Base-by-base conservation (phyloP, 2,329 filamentous ascomycete genomes). In the Colletotrichum lupini region DNA sequence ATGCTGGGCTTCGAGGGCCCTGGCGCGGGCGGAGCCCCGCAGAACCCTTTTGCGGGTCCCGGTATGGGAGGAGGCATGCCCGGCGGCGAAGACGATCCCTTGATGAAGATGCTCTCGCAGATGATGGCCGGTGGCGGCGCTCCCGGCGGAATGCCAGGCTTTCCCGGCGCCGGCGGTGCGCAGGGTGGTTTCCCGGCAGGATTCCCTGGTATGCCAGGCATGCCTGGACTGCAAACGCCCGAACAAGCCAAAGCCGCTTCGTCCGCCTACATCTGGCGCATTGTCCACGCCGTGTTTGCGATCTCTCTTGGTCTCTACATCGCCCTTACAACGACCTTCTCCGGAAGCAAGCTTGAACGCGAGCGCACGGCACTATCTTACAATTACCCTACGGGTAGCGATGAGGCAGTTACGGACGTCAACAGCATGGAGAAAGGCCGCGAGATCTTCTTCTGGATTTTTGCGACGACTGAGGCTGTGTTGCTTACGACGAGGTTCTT, bases 401-500 rank as follows among this genome's bases (percentile, higher is more conserved):
- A 79, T 14, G 80, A 79, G 58, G 75, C 78, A 60, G 64, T 83
- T 26, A n/a, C 59, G n/a, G 60, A 69, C 53, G 49, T 74, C n/a
- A 62, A 78, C 71, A 74, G 79, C 68, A 76, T 84, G 66, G 81
- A 81, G 64, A 79, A 80, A 68, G 79, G 82, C 42, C 80, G 85
- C 53, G 85, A 85, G 58, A 86, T 87, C 74, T 92, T 95, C 82
- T 95, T 96, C 82, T 94, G 92, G 85, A 88, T 93, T n/a, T 97
- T 96, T 80, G 92, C 93, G 6, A 94, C 93, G 0, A 92, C 90
- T 37, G 93, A 97, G 83, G 87, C 94, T 12, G 80, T 94, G 66
- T 85, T 96, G 75, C 90, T 96, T 75, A 92, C 91, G 1, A 91
- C 89, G 35, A 87, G 93, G 28, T 94, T 92, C 80, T 91, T 95